phyloP scores from a whole-genome alignment of 352 stramenopile genomes.

The Stramenopiles sp. region DNA sequence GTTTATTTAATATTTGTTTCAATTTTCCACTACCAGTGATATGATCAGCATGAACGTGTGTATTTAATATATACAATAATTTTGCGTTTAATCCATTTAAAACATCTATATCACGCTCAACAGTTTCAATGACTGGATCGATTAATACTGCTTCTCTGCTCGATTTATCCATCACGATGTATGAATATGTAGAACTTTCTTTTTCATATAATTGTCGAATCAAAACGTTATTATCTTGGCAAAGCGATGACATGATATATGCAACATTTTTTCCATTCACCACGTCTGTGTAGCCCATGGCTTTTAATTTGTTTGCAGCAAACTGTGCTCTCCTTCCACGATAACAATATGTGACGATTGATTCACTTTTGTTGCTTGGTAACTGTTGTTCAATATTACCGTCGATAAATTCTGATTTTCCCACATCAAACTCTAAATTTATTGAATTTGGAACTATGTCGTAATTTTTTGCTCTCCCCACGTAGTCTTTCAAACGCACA shows the following conservation, averaged over 20 bases:
- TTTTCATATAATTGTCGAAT: conserved; percentile 30
- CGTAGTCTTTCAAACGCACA: too few relatives aligned
- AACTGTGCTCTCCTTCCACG: not conserved
- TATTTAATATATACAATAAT: conserved; percentile 29
- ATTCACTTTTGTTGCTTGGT: too few relatives aligned
- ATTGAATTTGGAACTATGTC: too few relatives aligned
- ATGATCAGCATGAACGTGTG: conserved; percentile 34
- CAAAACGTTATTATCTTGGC: conserved; percentile 15
- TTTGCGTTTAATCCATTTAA: conserved; percentile 25
- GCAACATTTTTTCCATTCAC: conserved; percentile 16
- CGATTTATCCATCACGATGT: conserved; percentile 26
- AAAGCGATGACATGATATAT: not conserved
- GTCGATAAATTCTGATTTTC: too few relatives aligned
- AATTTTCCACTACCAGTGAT: conserved; percentile 27
- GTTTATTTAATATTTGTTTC: conserved; percentile 15
- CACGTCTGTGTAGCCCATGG: conserved; percentile 24
- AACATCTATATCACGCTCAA: conserved; percentile 26
- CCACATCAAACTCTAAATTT: too few relatives aligned
- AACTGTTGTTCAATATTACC: too few relatives aligned
- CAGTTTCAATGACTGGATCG: conserved; percentile 27
- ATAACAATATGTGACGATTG: not conserved
- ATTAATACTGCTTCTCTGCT: conserved; percentile 33
- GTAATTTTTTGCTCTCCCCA: too few relatives aligned
- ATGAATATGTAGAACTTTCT: conserved; percentile 31
- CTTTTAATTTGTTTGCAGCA: conserved; percentile 33